phyloP scores from a whole-genome alignment of 208 protist species.

The Acanthamoeba culbertsoni region DNA sequence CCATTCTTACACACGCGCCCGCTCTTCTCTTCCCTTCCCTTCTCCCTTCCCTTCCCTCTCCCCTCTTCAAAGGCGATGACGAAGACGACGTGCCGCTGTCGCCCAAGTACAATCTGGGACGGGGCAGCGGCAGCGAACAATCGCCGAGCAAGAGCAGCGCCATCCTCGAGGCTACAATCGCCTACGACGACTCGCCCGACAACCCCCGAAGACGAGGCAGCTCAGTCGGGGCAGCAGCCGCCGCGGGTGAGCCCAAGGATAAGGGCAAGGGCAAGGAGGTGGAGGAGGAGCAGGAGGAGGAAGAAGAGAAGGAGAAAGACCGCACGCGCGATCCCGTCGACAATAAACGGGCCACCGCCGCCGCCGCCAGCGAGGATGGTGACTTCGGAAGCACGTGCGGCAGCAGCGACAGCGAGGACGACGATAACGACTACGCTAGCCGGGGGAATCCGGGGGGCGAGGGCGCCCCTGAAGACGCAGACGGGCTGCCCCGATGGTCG shows the following conservation, averaged over 20 bases:
- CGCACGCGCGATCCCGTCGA: background rate
- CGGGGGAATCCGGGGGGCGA: background rate
- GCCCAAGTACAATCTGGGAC: background rate
- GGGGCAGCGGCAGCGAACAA: background rate
- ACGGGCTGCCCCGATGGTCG: background rate
- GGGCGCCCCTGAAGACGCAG: background rate
- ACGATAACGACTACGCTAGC: background rate
- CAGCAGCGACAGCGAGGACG: background rate
- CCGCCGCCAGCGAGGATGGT: background rate
- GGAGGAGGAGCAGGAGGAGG: background rate
- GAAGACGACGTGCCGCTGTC: constrained; percentile 26
- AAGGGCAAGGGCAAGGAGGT: background rate
- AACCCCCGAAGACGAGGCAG: background rate
- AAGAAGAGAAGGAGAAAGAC: background rate
- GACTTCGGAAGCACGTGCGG: background rate
- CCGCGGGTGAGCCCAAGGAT: background rate
- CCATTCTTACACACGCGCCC: background rate
- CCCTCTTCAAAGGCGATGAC: background rate
- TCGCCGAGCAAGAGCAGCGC: background rate
- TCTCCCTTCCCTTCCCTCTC: too few species aligned
- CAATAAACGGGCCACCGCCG: background rate
- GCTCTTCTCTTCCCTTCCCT: too few species aligned
- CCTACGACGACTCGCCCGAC: background rate
- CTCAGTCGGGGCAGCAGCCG: background rate
- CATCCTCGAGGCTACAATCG: background rate